Percentiles rank a stretch among this genome's conserved stretches.
Evolutionary conservation across 495 filamentous ascomycete genomes (phyloP).

Genomic region (Penicillium goetzii): DNA sequence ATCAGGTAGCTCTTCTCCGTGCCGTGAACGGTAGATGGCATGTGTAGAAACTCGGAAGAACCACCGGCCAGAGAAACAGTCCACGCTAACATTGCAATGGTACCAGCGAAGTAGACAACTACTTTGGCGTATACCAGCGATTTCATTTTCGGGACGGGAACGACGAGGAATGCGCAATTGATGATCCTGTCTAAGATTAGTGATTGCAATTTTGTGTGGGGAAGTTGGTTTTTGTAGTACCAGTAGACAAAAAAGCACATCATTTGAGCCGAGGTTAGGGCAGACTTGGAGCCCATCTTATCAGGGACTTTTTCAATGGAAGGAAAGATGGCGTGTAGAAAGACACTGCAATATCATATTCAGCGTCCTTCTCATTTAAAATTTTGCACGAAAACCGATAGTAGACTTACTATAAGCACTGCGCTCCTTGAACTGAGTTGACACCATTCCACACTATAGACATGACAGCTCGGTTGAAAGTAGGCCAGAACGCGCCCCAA

Average conservation of each 20-base stretch:
- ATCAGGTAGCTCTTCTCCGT: conserved; percentile 36
- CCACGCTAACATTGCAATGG: conserved; percentile 42
- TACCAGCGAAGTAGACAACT: conserved; percentile 34
- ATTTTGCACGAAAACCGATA: neutral
- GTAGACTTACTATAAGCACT: conserved; percentile 39
- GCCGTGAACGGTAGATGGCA: conserved; percentile 35
- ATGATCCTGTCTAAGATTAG: neutral
- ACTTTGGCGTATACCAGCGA: conserved; percentile 42
- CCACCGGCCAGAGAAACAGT: conserved; percentile 36
- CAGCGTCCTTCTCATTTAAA: neutral
- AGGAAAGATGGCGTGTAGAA: conserved; percentile 42
- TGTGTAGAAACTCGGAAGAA: conserved; percentile 26
- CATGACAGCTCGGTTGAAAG: conserved; percentile 44
- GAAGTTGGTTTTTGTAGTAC: neutral
- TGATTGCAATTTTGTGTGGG: neutral
- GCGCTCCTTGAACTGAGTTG: conserved; percentile 41
- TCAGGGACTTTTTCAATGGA: conserved; percentile 7
- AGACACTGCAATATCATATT: conserved; percentile 28
- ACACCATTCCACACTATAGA: conserved; percentile 47
- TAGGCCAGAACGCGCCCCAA: conserved; percentile 44
- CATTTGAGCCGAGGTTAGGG: neutral
- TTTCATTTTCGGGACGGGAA: conserved; percentile 26
- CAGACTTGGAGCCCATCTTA: neutral
- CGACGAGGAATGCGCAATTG: conserved; percentile 1
- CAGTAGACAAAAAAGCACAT: conserved; percentile 3